Evolutionary conservation across 2,329 filamentous ascomycete genomes (phyloP), one percentile per base, ranked within the genome.

Genomic region (Phialocephala subalpina): DNA sequence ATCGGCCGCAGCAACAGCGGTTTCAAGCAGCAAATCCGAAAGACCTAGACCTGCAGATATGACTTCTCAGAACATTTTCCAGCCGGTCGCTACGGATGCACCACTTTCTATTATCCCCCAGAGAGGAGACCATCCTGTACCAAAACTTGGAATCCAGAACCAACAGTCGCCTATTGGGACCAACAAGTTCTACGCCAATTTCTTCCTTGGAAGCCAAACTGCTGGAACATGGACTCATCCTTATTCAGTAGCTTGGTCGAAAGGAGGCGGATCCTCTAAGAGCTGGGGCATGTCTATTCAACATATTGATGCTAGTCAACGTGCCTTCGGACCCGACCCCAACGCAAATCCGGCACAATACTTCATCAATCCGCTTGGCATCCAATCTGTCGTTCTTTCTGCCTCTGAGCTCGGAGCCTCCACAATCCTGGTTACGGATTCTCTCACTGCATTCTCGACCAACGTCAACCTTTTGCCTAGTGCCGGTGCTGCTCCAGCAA

Each of bases 171-270:
- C 90, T 3, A 80, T 92, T 55, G 82, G 87, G 58, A 95, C 92
- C 27, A 95, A 94, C 82, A 94, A 92, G 74, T 94, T 94, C 77
- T 93, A 92, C 72, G 84, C 90, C 72, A 96, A 96, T 73, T 88
- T 96, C 69, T 93, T 93, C 77, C 82, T 97, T 0, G 91, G 89
- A 4, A 84, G 84, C 52, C 93, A 97, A 77, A 86, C 83, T 4
- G 85, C 85, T 7, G 85, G 90, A 0, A 84, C 89, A 0, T 97
- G 90, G 79, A 90, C 91, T 0, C 90, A 94, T 74, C 94, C 92
- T 1, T 94, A 94, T 75, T 86, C 87, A 2, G 75, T 94, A 20
- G 79, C 84, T 20, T 94, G 91, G 90, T 84, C 85, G 2, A 88
- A 86, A 69, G 91, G 91, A 0, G 80, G 80, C 63, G 90, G 88